Base-by-base conservation (phyloP, 2,329 filamentous ascomycete species). In the Aspergillus neoniger region DNA sequence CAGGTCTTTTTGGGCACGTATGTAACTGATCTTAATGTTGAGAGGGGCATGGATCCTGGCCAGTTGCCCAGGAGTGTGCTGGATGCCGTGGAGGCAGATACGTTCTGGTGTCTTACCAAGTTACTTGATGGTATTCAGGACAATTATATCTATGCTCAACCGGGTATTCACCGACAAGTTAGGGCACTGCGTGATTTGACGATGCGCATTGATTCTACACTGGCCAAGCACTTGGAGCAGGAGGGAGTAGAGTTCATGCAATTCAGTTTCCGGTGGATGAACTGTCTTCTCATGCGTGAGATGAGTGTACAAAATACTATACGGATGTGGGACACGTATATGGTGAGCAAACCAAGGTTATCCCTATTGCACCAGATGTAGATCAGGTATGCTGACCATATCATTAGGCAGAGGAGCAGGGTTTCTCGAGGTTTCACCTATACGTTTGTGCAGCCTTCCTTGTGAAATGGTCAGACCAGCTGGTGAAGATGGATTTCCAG, bases 211-310 rank as follows among this genome's bases (percentile, higher is more conserved):
- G 94, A 98, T 74, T 86, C 86, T 28, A 85, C 84, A 3, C 80
- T 99, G 51, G 91, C 93, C 3, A 95, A 91, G 69, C 95, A 99
- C 74, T 82, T 99, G 43, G 92, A 97, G 73, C 85, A 85, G 23
- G 92, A 98, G 76, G 89, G 92, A 32, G 92, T 99, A 28, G 95
- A 99, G 74, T 99, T 99, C 72, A 99, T 99, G 71, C 95, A 99
- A 74, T 99, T 99, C 79, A 97, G 92, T 77, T 99, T 99, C 75
- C 86, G 95, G 59, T 99, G 95, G 95, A 99, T 99, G 95, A 99
- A 99, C 72, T 99, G 95, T 76, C 85, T 99, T 55, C 82, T 99
- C 66, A 99, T 99, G 95, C 86, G 95, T 65, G 95, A 99, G 79
- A 91, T 99, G 66, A 96, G 91, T 73, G 94, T 99, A 59, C 91